phyloP scores from a whole-genome alignment of 129 eudicot genomes.

The Flaveria bidentis region DNA sequence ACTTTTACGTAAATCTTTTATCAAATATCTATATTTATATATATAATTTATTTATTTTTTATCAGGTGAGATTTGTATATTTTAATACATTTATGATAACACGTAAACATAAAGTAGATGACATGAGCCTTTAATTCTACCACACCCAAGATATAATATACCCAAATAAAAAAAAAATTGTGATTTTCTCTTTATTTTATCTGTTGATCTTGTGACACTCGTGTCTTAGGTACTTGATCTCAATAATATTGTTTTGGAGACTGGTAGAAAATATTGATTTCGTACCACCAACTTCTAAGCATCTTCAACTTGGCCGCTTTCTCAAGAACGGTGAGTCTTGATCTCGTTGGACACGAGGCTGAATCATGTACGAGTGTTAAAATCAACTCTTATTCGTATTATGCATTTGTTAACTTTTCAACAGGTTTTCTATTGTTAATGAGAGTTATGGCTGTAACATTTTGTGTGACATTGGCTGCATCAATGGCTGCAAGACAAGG shows the following conservation, averaged over 20 bases:
- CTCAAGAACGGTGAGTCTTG: constrained; percentile 54
- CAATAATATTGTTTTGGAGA: constrained; percentile 52
- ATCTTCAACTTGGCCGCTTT: constrained; percentile 54
- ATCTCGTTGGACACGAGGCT: neutral
- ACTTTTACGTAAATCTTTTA: neutral
- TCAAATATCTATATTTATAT: no score
- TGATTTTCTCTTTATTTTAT: neutral
- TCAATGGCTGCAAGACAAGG: constrained; percentile 77
- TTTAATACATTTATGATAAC: no score
- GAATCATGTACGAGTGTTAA: neutral
- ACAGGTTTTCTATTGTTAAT: constrained; percentile 56
- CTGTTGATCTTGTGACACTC: constrained; percentile 5
- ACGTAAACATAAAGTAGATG: neutral
- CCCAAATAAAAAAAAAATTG: neutral
- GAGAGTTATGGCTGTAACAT: constrained; percentile 69
- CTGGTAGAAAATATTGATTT: constrained; percentile 45
- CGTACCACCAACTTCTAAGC: constrained; percentile 51
- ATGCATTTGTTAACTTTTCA: neutral
- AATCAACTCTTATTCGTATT: neutral
- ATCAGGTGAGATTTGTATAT: no score
- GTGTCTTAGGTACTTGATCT: constrained; percentile 48
- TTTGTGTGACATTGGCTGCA: constrained; percentile 65
- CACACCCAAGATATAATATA: no score
- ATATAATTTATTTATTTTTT: no score
- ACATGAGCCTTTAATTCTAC: no score